Percentiles rank a stretch among this genome's conserved stretches.
Conservation (phyloP, 345 rosid genomes). For the Raphanus raphanistrum region DNA sequence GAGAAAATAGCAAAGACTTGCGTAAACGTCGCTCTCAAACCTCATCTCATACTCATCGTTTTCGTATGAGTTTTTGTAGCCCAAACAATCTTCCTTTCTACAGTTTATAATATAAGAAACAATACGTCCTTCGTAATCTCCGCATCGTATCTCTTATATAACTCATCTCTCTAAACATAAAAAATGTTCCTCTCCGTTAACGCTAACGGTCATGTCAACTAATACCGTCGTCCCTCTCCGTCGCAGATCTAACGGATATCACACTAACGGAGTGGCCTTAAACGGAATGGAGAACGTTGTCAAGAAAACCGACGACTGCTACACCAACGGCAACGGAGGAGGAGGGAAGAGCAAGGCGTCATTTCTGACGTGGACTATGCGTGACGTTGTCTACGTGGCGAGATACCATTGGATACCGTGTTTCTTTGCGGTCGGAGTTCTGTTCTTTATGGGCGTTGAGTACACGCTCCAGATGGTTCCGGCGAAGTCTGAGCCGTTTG, state of each 20-base stretch:
- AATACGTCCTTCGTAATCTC: slow-evolving; percentile 20
- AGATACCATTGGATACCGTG: slow-evolving; percentile 71
- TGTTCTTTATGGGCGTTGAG: slow-evolving; percentile 92
- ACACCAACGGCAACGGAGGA: background rate
- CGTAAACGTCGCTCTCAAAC: slow-evolving; percentile 29
- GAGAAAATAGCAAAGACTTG: background rate
- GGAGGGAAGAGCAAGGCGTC: slow-evolving; percentile 36
- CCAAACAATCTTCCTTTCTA: slow-evolving; percentile 8
- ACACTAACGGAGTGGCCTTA: slow-evolving; percentile 14
- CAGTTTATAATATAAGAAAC: background rate
- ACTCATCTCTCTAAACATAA: background rate
- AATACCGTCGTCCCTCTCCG: slow-evolving; percentile 36
- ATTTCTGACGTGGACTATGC: slow-evolving; percentile 60
- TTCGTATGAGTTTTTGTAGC: slow-evolving; percentile 28
- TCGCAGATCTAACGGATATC: slow-evolving; percentile 32
- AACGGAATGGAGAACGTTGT: slow-evolving; percentile 15
- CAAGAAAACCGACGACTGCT: slow-evolving; percentile 30
- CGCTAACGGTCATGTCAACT: slow-evolving; percentile 36
- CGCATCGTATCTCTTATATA: slow-evolving; percentile 32
- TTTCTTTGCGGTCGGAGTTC: slow-evolving; percentile 56
- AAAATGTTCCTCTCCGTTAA: background rate
- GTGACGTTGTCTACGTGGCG: slow-evolving; percentile 56
- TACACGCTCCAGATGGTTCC: slow-evolving; percentile 93
- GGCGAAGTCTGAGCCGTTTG: slow-evolving; percentile 68
- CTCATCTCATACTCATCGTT: slow-evolving; percentile 23